phyloP scores from a whole-genome alignment of 352 stramenopile species.

The Globisporangium solare region DNA sequence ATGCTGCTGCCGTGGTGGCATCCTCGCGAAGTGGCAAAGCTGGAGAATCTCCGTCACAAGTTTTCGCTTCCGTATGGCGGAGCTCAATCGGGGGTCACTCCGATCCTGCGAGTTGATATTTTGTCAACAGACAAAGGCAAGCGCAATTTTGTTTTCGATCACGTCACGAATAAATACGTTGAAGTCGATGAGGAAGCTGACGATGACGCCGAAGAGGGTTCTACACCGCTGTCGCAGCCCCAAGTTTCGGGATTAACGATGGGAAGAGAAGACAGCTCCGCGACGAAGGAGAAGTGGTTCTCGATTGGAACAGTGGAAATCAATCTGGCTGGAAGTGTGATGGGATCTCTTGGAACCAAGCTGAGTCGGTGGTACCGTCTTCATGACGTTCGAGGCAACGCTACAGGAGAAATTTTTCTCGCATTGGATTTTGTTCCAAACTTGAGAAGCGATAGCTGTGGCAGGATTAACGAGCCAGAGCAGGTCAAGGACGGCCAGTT shows the following conservation, averaged over 20 bases:
- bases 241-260: conserved; percentile 19
- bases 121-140: conserved; percentile 64
- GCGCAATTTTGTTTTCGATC: conserved; percentile 82
- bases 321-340: conserved; percentile 82
- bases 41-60: conserved; percentile 77
- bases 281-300: conserved; percentile 61
- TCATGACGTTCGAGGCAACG: conserved; percentile 67
- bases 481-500: conserved; percentile 82
- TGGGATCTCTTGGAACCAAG: conserved; percentile 64
- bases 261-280: conserved; percentile 50
- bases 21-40: conserved; percentile 56
- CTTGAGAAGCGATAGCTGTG: conserved; percentile 11
- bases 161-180: conserved; percentile 83
- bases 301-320: conserved; percentile 79
- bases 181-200: conserved; percentile 72
- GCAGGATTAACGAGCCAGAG: conserved; percentile 45
- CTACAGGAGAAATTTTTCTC: conserved; percentile 84
- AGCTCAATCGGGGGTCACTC: conserved; percentile 81
- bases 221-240: conserved; percentile 8
- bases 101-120: conserved; percentile 78
- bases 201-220: conserved; percentile 22
- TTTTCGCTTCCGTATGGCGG: conserved; percentile 81
- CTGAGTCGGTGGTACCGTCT: conserved; percentile 83
- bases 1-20: conserved; percentile 86
- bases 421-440: conserved; percentile 75